Evolutionary conservation across 345 rosid genomes (phyloP).

Genomic region (Microthlaspi erraticum): DNA sequence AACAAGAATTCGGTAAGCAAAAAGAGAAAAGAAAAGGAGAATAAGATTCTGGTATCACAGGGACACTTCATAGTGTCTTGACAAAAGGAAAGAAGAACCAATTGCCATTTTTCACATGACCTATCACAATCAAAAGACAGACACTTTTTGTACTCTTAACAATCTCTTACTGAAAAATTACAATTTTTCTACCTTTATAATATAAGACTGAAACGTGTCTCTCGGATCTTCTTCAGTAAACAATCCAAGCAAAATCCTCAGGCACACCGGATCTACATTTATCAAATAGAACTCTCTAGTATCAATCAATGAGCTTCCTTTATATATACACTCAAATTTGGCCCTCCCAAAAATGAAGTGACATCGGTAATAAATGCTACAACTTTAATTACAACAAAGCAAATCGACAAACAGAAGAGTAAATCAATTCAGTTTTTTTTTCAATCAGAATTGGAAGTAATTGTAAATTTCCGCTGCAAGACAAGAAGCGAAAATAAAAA

Average conservation of each 20-base stretch:
- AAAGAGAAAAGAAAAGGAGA: not conserved
- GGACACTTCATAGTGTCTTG: conserved; percentile 33
- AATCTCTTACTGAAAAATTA: conserved; percentile 2
- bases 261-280: conserved; percentile 31
- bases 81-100: conserved; percentile 33
- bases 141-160: conserved; percentile 16
- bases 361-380: conserved; percentile 22
- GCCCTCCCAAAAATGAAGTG: not conserved
- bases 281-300: conserved; percentile 10
- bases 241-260: conserved; percentile 4
- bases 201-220: conserved; percentile 11
- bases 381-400: conserved; percentile 6
- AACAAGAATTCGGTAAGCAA: conserved; percentile 15
- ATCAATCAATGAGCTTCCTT: not conserved
- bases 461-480: not conserved
- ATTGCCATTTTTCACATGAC: conserved; percentile 21
- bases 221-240: not conserved
- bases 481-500: not conserved
- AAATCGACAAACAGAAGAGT: conserved; percentile 24
- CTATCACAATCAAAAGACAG: conserved; percentile 44
- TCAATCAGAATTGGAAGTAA: conserved; percentile 23
- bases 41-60: conserved; percentile 41
- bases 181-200: not conserved
- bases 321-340: conserved; percentile 9
- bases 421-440: not conserved